phyloP scores from a whole-genome alignment of 768 basidiomycete genomes.

The Xerocomellus dryophilus region DNA sequence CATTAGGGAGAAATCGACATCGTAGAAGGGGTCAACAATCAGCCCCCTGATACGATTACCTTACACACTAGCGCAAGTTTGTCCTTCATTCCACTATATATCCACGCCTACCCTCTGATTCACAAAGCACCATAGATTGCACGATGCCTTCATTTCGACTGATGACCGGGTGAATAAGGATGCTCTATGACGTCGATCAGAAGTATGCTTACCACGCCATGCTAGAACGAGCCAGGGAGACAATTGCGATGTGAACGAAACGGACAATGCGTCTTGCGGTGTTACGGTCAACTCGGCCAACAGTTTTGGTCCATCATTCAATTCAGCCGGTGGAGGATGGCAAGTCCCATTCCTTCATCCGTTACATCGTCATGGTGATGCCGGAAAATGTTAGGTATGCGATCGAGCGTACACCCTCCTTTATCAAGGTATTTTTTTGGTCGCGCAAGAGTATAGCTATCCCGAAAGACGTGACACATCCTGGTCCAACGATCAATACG shows the following conservation, averaged over 20 bases:
- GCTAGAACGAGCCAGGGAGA: conserved; percentile 21
- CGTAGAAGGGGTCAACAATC: conserved; percentile 35
- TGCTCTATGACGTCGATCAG: background rate
- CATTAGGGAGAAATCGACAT: conserved; percentile 34
- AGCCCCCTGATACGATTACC: conserved; percentile 24
- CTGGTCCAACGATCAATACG: conserved; percentile 16
- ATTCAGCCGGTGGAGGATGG: conserved; percentile 37
- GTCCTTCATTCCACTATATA: background rate
- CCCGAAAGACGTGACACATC: conserved; percentile 33
- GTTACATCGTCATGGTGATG: background rate
- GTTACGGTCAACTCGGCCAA: conserved; percentile 23
- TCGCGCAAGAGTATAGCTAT: conserved; percentile 27
- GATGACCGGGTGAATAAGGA: conserved; percentile 30
- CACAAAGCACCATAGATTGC: conserved; percentile 20
- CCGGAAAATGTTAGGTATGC: conserved; percentile 33
- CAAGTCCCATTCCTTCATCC: conserved; percentile 4
- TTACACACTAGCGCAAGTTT: conserved; percentile 29
- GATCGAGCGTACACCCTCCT: conserved; percentile 30
- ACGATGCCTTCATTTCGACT: conserved; percentile 31
- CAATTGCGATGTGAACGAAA: conserved; percentile 32
- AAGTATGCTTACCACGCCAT: background rate
- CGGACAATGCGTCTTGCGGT: conserved; percentile 32
- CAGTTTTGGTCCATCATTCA: conserved; percentile 37
- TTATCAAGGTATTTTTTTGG: conserved; percentile 43
- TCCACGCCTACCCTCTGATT: background rate